Evolutionary conservation across 805 yeast species (phyloP).

Genomic region (Henningerozyma blattae): DNA sequence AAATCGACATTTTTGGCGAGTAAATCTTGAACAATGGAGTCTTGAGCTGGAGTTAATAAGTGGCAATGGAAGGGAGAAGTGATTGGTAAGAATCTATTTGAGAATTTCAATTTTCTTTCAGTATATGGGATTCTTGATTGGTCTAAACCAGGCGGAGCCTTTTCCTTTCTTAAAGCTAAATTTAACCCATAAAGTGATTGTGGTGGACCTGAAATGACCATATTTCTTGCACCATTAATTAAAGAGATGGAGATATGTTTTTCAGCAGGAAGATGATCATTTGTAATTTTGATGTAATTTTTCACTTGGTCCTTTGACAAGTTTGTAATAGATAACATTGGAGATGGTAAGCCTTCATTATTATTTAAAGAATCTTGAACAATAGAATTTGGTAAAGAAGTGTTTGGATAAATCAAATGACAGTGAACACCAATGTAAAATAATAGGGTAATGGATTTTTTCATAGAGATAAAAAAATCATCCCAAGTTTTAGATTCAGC

Average conservation of each 20-base stretch:
- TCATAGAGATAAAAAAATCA: constrained; percentile 56
- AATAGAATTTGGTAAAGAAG: constrained; percentile 87
- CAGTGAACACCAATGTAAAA: constrained; percentile 93
- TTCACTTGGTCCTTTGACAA: constrained; percentile 72
- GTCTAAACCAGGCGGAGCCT: constrained; percentile 88
- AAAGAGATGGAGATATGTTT: constrained; percentile 85
- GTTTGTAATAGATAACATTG: constrained; percentile 93
- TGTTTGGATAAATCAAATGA: constrained; percentile 81
- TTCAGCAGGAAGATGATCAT: constrained; percentile 83
- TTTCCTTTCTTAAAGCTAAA: constrained; percentile 81
- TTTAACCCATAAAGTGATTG: constrained; percentile 94
- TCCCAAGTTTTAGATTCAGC: constrained; percentile 80
- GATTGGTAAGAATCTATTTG: constrained; percentile 89
- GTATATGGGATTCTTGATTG: constrained; percentile 90
- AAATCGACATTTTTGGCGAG: constrained; percentile 46
- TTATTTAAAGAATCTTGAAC: constrained; percentile 84
- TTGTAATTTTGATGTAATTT: constrained; percentile 69
- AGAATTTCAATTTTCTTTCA: constrained; percentile 87
- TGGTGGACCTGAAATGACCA: constrained; percentile 96
- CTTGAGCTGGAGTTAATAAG: constrained; percentile 62
- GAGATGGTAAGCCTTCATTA: constrained; percentile 94
- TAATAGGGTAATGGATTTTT: constrained; percentile 71
- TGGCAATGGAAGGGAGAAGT: constrained; percentile 96
- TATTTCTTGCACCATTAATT: constrained; percentile 89
- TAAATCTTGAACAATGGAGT: constrained; percentile 54